These are phyloP conservation scores for Musa schizocarpa DNA, from an alignment of 176 grass and related monocot genomes.

Conservation along the genomic window DNA sequence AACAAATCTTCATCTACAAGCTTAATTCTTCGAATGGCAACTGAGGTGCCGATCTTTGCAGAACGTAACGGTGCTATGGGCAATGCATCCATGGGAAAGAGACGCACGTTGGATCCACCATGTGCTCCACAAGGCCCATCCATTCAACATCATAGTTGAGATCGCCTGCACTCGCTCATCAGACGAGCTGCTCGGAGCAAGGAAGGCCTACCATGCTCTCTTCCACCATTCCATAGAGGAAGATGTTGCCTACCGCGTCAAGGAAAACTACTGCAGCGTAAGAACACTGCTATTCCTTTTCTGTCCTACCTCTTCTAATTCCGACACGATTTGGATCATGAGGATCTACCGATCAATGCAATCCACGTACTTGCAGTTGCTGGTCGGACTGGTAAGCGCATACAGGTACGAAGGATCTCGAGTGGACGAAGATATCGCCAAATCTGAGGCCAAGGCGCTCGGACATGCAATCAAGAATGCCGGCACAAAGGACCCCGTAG, in stretches of 20 bases:
- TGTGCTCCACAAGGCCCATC: conserved; percentile 63
- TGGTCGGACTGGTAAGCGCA: conserved; percentile 78
- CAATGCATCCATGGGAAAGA: conserved; percentile 92
- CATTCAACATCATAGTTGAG: conserved; percentile 47
- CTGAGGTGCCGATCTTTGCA: conserved; percentile 8
- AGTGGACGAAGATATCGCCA: conserved; percentile 45
- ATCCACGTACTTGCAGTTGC: conserved; percentile 23
- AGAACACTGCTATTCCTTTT: not conserved
- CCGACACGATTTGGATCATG: no score
- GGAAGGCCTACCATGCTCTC: conserved; percentile 74
- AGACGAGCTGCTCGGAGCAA: conserved; percentile 68
- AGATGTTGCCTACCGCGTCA: conserved; percentile 69
- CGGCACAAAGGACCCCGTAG: conserved; percentile 30
- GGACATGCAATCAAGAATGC: conserved; percentile 37
- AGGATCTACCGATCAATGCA: no score
- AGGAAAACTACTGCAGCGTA: conserved; percentile 56
- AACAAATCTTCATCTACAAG: not conserved
- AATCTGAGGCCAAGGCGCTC: conserved; percentile 59
- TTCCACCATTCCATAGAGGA: conserved; percentile 89
- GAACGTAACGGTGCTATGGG: conserved; percentile 76
- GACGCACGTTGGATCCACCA: conserved; percentile 68
- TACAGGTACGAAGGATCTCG: conserved; percentile 69
- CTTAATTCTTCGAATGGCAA: not conserved
- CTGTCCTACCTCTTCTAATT: no score
- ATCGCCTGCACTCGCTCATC: conserved; percentile 66